phyloP scores from a whole-genome alignment of 2,329 filamentous ascomycete species.

The Aureobasidium mangrovei region DNA sequence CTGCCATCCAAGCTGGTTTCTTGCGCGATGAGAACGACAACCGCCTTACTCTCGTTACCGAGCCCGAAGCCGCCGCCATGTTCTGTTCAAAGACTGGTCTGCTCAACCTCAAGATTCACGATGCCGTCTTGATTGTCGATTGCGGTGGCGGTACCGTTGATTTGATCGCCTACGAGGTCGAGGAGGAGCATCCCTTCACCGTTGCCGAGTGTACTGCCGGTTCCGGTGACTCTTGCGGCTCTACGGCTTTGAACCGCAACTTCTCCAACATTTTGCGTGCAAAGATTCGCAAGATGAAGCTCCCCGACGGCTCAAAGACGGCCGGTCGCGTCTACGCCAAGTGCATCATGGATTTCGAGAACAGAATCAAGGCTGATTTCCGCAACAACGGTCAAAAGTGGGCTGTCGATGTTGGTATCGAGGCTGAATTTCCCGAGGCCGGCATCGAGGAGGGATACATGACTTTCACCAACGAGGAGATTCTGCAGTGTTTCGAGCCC shows the following conservation, averaged over 20 bases:
- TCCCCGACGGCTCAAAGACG: constrained; percentile 91
- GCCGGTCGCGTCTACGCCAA: constrained; percentile 98
- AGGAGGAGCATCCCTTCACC: constrained; percentile 94
- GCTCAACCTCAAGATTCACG: constrained; percentile 93
- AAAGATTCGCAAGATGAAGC: constrained; percentile 98
- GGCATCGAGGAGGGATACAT: constrained; percentile 99
- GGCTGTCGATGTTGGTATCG: constrained; percentile 97
- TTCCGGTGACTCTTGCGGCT: constrained; percentile 94
- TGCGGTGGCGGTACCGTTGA: constrained; percentile 98
- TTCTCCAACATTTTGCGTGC: constrained; percentile 96
- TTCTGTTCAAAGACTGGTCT: constrained; percentile 97
- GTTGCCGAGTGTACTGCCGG: constrained; percentile 96
- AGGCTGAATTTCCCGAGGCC: constrained; percentile 94
- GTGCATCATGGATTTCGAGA: constrained; percentile 99
- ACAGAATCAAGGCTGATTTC: constrained; percentile 99
- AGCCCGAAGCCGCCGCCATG: constrained; percentile 92
- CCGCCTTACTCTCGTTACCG: constrained; percentile 84
- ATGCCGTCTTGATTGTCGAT: constrained; percentile 96
- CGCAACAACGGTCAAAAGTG: constrained; percentile 98
- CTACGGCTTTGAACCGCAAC: constrained; percentile 94
- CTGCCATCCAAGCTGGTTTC: constrained; percentile 94
- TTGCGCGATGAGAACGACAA: constrained; percentile 97
- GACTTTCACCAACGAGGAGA: constrained; percentile 99
- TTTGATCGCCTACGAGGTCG: constrained; percentile 97
- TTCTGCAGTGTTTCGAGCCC: constrained; percentile 96